Conservation (phyloP, 805 yeast species). For the Candida montana region DNA sequence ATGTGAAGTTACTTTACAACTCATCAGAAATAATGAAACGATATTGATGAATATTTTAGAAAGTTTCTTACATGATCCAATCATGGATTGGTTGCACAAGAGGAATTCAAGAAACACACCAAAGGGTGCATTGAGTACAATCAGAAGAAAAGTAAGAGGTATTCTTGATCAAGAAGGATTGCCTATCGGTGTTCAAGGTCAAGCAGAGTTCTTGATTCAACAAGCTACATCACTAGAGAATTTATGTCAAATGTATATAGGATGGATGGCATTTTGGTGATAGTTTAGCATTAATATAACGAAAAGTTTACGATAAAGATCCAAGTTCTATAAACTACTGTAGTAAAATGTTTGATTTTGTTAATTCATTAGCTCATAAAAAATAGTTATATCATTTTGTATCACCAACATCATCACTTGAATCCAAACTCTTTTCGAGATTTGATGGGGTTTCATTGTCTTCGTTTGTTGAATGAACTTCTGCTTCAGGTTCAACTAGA, state of each 20-base stretch:
- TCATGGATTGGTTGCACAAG: slow-evolving; percentile 65
- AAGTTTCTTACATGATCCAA: slow-evolving; percentile 88
- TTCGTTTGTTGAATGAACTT: too few relatives aligned
- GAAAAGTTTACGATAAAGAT: too few relatives aligned
- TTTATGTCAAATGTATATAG: slow-evolving; percentile 83
- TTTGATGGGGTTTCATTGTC: too few relatives aligned
- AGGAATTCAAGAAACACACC: slow-evolving; percentile 43
- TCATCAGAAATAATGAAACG: slow-evolving; percentile 75
- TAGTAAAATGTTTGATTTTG: too few relatives aligned
- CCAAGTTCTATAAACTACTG: too few relatives aligned
- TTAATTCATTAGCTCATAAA: too few relatives aligned
- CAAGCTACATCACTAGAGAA: slow-evolving; percentile 71
- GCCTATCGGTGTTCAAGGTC: slow-evolving; percentile 87
- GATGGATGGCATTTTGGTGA: slow-evolving; percentile 80
- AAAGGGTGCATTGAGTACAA: slow-evolving; percentile 62
- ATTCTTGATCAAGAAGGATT: slow-evolving; percentile 75
- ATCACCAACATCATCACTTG: too few relatives aligned
- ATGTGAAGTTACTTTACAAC: slow-evolving; percentile 73
- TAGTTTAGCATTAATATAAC: neutral
- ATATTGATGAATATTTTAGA: slow-evolving; percentile 86
- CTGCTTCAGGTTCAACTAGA: too few relatives aligned
- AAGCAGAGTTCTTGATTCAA: slow-evolving; percentile 82
- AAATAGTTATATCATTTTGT: too few relatives aligned
- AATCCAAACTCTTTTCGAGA: too few relatives aligned
- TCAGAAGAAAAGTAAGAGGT: slow-evolving; percentile 80